Base-by-base conservation (phyloP, 345 rosid species). In the Trapa bicornis region DNA sequence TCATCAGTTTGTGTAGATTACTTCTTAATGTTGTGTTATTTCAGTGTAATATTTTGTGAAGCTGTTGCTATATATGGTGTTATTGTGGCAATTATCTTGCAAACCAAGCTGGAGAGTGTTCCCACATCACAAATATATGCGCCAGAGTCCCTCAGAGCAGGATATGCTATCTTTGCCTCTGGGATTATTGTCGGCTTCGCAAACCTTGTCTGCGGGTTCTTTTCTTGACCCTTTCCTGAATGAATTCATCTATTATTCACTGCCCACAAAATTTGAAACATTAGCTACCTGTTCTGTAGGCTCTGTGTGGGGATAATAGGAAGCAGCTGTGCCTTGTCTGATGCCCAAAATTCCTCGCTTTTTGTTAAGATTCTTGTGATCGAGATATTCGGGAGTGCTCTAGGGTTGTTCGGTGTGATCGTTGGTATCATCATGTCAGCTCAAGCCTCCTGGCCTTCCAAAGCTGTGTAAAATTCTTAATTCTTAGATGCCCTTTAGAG, bases 341-440 rank as follows among this genome's bases (percentile, higher is more conserved):
- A 94, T 78, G 99, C 99, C 16, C 99, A 95, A 69, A 95, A 95
- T 82, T 95, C 97, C 16, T 79, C 94, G 0, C 93, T 95, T 36
- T 95, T 91, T 75, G 99, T 95, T 70, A 95, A 95, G 86, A 91
- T 95, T 78, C 93, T 95, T 67, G 99, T 91, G 81, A 95, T 91
- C 35, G 97, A 95, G 80, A 95, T 95, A 73, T 91, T 95, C 52
- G 99, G 99, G 52, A 94, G 99, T 76, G 99, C 99, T 0, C 89
- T 94, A 6, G 99, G 99, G 47, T 77, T 95, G 85, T 95, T 95
- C 67, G 99, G 96, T 71, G 97, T 95, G 78, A 95, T 94, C 64
- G 95, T 94, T n/a, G 95, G 99, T 67, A 91, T 94, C 67, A 94
- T 94, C 62, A 94, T 94, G 99, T 94, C 99, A 64, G 92, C 99